Evolutionary conservation across 768 basidiomycete genomes (phyloP), one percentile per base, ranked within the genome.

Genomic region (Neoboletus subvelutipes): DNA sequence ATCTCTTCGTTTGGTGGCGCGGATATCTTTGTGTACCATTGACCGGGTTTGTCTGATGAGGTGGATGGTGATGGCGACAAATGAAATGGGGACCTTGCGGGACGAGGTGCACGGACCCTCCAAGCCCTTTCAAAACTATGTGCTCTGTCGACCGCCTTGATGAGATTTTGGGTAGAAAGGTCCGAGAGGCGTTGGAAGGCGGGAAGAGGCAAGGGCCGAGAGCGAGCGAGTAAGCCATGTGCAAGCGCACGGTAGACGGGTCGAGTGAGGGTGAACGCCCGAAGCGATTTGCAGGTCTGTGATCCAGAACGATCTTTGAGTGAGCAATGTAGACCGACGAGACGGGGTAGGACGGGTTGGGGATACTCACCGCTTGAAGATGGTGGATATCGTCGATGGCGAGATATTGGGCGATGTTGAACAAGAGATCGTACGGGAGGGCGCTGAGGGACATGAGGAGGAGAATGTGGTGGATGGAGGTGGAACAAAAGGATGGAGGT

Each of bases 181-280:
- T 90, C 87, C 6, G 82, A 76, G 42, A 88, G 76, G 24, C 83
- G 81, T 59, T 86, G 83, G 62, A 90, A 89, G 24, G 87, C 87
- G 36, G 82, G 80, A 37, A 90, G 75, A 3, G 87, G 87, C 12
- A 90, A 71, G 0, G 87, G 82, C 5, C 88, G 81, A 64, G 87
- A 88, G 56, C 86, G 78, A 7, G 80, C 78, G 4, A 90, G 80
- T 17, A 89, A 75, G 59, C 79, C 78, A 50, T 78, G 76, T 12
- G 87, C 86, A 40, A 88, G 79, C 52, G 83, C 79, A 43, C 85
- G 82, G 69, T 85, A 88, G 5, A 89, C 84, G 2, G 86, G 83
- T 22, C 86, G 80, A 2, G 87, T 88, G 11, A 77, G 81, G 5
- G 84, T 78, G 57, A 86, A 86, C 31, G 80, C 77, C 45, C 82